Evolutionary conservation across 2,329 filamentous ascomycete species (phyloP), one percentile per base, ranked within the genome.

Genomic region (Monilinia fructigena): DNA sequence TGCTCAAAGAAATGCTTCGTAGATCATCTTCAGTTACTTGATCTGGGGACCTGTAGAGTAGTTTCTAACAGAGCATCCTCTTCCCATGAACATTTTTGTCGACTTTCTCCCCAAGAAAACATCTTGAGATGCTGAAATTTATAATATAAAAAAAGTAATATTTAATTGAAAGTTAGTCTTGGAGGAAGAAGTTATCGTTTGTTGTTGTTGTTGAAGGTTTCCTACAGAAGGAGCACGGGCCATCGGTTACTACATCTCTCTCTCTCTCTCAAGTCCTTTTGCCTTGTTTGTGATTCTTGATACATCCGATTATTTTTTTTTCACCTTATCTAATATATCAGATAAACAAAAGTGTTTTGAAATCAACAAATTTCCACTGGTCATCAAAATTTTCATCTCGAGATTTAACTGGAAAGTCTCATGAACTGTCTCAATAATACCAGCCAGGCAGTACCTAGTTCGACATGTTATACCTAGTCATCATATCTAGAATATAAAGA

Each of bases 11-110:
- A 40, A 71, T 67, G 7, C 59, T 55, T 31, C 66, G 48, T 18
- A 75, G 68, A 14, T 73, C 67, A 3, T 26, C 58, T n/a, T 69
- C 67, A 16, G 68, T 67, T 12, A 74, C 18, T 7, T 31, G 14
- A 28, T 67, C 50, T 8, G 72, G 70, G 12, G 68, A 47, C 26
- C 52, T 47, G 31, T 48, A 58, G 16, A 65, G 28, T 26, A 65
- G 38, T 20, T 20, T 59, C 62, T 26, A 65, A 40, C 3, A 65
- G 16, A 58, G 52, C 40, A 2, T 40, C 20, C 20, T 59, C 42
- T 23, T 65, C 53, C 62, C 53, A 58, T 2, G 18, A 14, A 26
- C 7, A 38, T 20, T 59, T 12, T 48, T 38, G 28, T n/a, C 20
- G 38, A 48, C 31, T 40, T 59, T 56, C 54, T 42, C 47, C 55